Base-by-base conservation (phyloP, 1,284 basidiomycete species). In the Microbotryomycetes sp. region DNA sequence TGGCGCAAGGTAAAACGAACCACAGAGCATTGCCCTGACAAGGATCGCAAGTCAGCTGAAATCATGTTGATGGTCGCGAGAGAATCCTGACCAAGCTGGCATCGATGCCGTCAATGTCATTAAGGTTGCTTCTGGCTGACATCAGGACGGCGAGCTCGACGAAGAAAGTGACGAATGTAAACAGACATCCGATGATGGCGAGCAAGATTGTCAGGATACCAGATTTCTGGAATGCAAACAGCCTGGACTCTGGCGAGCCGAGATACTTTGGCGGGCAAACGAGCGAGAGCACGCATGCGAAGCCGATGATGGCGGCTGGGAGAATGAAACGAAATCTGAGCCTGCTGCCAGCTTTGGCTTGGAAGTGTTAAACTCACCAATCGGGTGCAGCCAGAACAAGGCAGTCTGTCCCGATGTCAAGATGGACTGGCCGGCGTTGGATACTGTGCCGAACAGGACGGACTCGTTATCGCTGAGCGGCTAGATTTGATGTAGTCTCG, bases 141-240 rank as follows among this genome's bases (percentile, higher is more conserved):
- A 68, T 53, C 27, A 62, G 53, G 16, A 68, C 59, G 13, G 54
- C 56, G 11, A 68, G 28, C 29, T 64, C 60, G 23, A 60, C 49
- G 51, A 56, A 49, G 31, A 68, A 66, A 1, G 59, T 26, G 26
- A 68, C 26, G 46, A 66, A 41, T 29, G 55, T 45, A 46, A 68
- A 30, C 18, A 64, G 24, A 16, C 45, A 62, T 0, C 59, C 23
- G 7, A 27, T 13, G 30, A 68, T 35, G 3, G 59, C 64, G 47
- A 68, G 53, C 18, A 62, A 35, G 54, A 68, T 66, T 2, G 64
- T 61, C 13, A 66, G 29, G 57, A 68, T 59, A 35, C 67, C 67
- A 9, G 59, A 62, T 23, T 68, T 68, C 27, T 68, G 67, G 53
- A 66, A 57, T 18, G 59, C 60, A 31, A 59, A 59, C 18, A 66